A percentile compares a stretch with the other conserved stretches of the same genome.
Evolutionary conservation across 202 grass and related monocot genomes (phyloP).

Genomic region (Tripidium arundinaceum): DNA sequence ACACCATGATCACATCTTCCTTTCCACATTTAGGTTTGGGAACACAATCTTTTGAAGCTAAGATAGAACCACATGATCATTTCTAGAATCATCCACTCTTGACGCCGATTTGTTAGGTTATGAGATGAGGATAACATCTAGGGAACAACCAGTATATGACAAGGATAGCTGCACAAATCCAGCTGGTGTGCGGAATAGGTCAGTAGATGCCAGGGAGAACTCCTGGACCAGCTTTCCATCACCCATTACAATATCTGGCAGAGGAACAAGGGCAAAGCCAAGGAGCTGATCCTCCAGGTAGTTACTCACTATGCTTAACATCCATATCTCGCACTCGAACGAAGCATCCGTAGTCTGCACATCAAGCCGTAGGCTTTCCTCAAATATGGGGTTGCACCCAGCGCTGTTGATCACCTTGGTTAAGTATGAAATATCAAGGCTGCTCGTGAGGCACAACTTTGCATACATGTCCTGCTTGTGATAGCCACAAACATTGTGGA

Average conservation of each 20-base stretch:
- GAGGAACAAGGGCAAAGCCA: constrained; percentile 61
- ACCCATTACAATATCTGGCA: constrained; percentile 48
- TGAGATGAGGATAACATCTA: constrained; percentile 56
- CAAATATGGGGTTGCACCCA: constrained; percentile 71
- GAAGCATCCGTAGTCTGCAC: constrained; percentile 53
- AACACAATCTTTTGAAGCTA: constrained; percentile 80
- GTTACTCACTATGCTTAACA: constrained; percentile 82
- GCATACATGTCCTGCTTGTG: constrained; percentile 98
- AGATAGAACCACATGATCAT: constrained; percentile 13
- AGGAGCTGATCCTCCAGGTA: constrained; percentile 87
- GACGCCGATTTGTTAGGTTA: constrained; percentile 25
- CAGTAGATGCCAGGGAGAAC: constrained; percentile 62
- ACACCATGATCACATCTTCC: constrained; percentile 80
- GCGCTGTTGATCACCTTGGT: constrained; percentile 71
- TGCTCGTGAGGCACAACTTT: constrained; percentile 61
- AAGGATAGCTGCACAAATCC: constrained; percentile 71
- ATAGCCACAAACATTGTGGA: constrained; percentile 90
- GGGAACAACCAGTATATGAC: constrained; percentile 61
- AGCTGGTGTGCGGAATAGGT: constrained; percentile 69
- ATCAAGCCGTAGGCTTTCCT: constrained; percentile 48
- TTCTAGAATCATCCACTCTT: constrained; percentile 13
- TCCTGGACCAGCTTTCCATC: constrained; percentile 51
- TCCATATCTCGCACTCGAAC: constrained; percentile 75
- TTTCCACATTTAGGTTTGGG: constrained; percentile 66
- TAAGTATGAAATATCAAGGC: constrained; percentile 42